Evolutionary conservation across 73 alveolate species (phyloP), one percentile per base, ranked within the genome.

Genomic region (Durusdinium trenchii): DNA sequence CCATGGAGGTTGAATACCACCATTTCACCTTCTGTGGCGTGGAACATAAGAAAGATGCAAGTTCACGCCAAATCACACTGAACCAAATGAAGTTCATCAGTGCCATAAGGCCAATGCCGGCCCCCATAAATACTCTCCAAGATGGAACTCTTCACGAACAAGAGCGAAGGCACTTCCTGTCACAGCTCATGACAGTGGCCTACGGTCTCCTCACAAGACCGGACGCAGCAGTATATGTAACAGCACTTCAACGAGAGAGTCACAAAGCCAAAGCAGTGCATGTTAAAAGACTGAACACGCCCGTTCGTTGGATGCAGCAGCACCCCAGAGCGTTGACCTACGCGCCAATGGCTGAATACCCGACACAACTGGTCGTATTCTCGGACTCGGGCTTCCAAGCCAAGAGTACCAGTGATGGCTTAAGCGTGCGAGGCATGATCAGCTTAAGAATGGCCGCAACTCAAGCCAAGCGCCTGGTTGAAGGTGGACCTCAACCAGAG

Each of bases 1-100:
- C 43, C 43, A 16, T 69, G 87, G 87, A 90, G 20, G 48, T 47
- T 1, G 57, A 90, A 1, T 69, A 52, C 76, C 3, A 52, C 28
- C 26, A 1, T 43, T 90, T 90, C 86, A n/a, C 52, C 0, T 90
- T 62, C 54, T 45, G 71, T 36, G 96, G 96, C 36, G 38, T 90
- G 28, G n/a, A 38, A 26, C 96, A 90, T 42, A 32, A 35, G 16
- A 54, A 76, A 26, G 76, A 67, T 64, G 76, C 43, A 1, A 75
- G 81, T 45, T 35, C n/a, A 51, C 28, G 40, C 20, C 50, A 47
- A 2, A 38, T 47, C 35, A 23, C 54, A 0, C 30, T 90, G 51
- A 87, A 90, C 45, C 97, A 90, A 64, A 40, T 0, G 26, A 36
- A 43, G 46, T 90, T 67, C 60, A 42, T 69, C 18, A 3, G 73